Evolutionary conservation across 768 basidiomycete species (phyloP), one percentile per base, ranked within the genome.

Genomic region (Amanita pallidorosea): DNA sequence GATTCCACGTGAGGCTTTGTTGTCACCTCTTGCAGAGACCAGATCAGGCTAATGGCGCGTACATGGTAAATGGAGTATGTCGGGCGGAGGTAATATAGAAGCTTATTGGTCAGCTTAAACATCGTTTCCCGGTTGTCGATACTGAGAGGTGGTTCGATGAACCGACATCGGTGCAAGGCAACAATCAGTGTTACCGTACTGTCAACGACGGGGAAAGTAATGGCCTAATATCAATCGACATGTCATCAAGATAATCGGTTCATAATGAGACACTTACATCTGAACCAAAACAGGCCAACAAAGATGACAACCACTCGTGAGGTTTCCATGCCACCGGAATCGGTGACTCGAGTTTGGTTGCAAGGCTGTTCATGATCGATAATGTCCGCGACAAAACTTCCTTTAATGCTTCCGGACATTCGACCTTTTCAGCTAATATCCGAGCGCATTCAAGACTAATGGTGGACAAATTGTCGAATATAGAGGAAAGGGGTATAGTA

Each of bases 41-140:
- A 97, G 15, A 97, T 73, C 27, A 96, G 68, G 58, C 72, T 81
- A 23, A 89, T 86, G 7, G 87, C 79, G 18, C 91, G 85, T 45
- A 80, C 75, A 63, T 97, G 93, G 61, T 90, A 94, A 1, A 77
- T 70, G 0, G 83, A 69, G 55, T 64, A 78, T 38, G 84, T 68
- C 0, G 81, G 75, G 8, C 75, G 73, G 22, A 99, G 74, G 63
- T 90, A 96, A 47, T 67, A 70, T 54, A 95, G 70, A 2, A 96
- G 71, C 73, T 88, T 68, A 22, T 60, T 76, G 33, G 84, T 71
- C 72, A 91, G 76, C 49, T 75, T 77, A 46, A 69, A 65, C 60
- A 87, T 79, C 2, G 72, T 72, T 4, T 63, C 57, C 37, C 81
- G 72, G 15, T 79, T 69, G 53, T 87, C 74, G 12, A 90, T 69